Evolutionary conservation across 345 rosid species (phyloP).

Genomic region (Eucalyptus tenuipes): DNA sequence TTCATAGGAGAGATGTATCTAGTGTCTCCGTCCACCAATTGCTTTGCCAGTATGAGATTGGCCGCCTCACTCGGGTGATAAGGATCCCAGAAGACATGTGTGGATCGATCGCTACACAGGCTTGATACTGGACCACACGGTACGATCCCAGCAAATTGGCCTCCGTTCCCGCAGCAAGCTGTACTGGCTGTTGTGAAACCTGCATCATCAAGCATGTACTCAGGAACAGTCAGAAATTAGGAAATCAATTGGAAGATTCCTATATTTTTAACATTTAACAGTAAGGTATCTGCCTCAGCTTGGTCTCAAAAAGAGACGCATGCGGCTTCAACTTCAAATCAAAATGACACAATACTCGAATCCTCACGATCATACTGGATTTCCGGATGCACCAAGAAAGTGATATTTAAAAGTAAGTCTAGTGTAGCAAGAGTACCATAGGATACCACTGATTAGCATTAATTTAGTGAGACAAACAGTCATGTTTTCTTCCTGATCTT

Average conservation of each 20-base stretch:
- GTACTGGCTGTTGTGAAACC: conserved; percentile 36
- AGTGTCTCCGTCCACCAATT: conserved; percentile 41
- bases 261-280: background rate
- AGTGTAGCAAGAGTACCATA: background rate
- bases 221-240: background rate
- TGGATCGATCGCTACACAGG: conserved; percentile 47
- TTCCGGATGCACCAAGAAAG: background rate
- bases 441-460: background rate
- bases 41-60: conserved; percentile 48
- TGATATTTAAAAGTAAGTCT: background rate
- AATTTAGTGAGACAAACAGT: background rate
- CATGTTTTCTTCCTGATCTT: background rate
- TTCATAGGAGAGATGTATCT: conserved; percentile 47
- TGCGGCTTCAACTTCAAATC: background rate
- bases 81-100: conserved; percentile 86
- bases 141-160: conserved; percentile 75
- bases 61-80: conserved; percentile 88
- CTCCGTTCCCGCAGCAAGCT: conserved; percentile 83
- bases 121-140: conserved; percentile 84
- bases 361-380: background rate
- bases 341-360: background rate
- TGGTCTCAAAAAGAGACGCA: background rate
- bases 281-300: background rate
- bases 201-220: background rate
- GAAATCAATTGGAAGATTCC: background rate